Base-by-base conservation (phyloP, 169 alveolate genomes). In the Eimeria sp. region DNA sequence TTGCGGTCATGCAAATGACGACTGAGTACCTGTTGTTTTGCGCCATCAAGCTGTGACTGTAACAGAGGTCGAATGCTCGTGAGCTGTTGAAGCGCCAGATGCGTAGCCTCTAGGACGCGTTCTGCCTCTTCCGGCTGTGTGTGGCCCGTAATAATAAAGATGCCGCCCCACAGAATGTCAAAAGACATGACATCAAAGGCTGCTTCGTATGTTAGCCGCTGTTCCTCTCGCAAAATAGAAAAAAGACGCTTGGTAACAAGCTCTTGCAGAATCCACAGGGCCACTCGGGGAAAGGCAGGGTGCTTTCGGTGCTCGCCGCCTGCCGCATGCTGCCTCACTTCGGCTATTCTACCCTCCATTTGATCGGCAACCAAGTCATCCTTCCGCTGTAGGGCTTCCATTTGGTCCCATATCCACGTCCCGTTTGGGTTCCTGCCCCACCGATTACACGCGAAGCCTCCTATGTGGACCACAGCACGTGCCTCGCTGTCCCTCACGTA, bases 161-260 rank as follows among this genome's bases (percentile, higher is more conserved):
- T 95, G 13, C 98, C 98, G 27, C 98, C 98, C 89, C 97, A 95
- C 54, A 97, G 97, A 47, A 97, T 97, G 92, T 98, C 99, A 80
- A 97, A 97, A 78, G 97, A 94, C 96, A 97, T 93, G 72, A 98
- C 97, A 70, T 98, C 98, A 83, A 98, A 97, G 6, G 97, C 96
- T 45, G 99, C 97, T 51, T 98, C 99, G 91, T 98, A 98, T 47
- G 99, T 98, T 95, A 98, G 93, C 78, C 98, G 97, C 96, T 97
- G 97, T 96, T 97, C 98, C 54, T 98, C 98, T 75, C 99, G 95
- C 47, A 98, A 95, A 76, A 86, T 82, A 22, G 94, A 80, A 86
- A 95, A 95, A 67, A 87, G 92, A 14, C 96, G 89, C 80, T 95
- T 95, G 72, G 92, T 63, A 45, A 95, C 92, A 2, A 95, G 65